phyloP scores from a whole-genome alignment of 441 rosid genomes.

The Euphorbia celastroides region DNA sequence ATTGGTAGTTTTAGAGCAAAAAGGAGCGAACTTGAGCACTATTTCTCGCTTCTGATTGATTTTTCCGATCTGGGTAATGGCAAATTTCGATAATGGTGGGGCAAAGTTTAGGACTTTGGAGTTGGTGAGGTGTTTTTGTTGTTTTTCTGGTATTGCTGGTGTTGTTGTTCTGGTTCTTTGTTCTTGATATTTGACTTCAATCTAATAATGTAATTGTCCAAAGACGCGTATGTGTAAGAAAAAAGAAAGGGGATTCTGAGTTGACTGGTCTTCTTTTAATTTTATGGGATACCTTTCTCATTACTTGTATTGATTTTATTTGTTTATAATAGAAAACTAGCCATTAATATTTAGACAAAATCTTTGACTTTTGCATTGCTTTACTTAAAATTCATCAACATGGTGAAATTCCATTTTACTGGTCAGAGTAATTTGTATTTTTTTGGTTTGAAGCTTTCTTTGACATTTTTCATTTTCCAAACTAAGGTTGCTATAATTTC shows the following conservation, averaged over 20 bases:
- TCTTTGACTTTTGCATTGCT: constrained; percentile 5
- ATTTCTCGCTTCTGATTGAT: neutral
- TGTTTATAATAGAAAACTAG: neutral
- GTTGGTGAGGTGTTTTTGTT: neutral
- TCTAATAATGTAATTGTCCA: constrained; percentile 7
- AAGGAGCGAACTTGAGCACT: neutral
- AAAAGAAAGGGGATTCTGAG: constrained; percentile 10
- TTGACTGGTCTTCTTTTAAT: constrained; percentile 21
- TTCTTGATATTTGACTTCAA: constrained; percentile 36
- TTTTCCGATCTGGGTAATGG: neutral
- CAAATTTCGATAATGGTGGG: constrained; percentile 3
- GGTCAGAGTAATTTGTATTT: neutral
- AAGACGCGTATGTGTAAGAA: constrained; percentile 37
- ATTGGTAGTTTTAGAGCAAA: neutral
- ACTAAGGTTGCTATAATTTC: too few species aligned
- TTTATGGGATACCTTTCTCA: constrained; percentile 12
- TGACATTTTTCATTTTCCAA: too few species aligned
- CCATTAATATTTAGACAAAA: constrained; percentile 7
- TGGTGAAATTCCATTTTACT: constrained; percentile 7
- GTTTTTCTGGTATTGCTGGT: neutral
- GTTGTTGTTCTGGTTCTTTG: constrained; percentile 13
- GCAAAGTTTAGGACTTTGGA: neutral
- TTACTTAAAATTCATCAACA: neutral
- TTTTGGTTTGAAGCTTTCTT: too few species aligned
- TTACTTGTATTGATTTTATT: neutral